Percentiles rank a stretch among this genome's conserved stretches.
phyloP scores from a whole-genome alignment of 1,284 basidiomycete species.

The Sporisorium iseilematis-ciliati region DNA sequence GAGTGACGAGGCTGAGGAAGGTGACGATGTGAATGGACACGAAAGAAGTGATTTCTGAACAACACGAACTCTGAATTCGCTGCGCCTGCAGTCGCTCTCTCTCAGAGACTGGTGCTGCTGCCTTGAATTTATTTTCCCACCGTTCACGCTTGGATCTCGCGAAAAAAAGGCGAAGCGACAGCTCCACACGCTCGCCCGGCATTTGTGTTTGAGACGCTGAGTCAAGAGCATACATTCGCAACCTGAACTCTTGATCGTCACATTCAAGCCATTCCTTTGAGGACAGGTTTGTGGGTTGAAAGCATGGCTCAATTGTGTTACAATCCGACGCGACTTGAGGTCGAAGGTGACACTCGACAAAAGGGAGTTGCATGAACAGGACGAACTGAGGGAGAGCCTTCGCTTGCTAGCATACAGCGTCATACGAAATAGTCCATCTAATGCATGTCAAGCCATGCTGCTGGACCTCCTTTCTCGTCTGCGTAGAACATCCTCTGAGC shows the following conservation, averaged over 20 bases:
- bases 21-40: constrained; percentile 15
- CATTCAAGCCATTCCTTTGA: not conserved
- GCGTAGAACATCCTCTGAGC: too few species aligned
- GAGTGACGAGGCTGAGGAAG: constrained; percentile 12
- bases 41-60: constrained; percentile 17
- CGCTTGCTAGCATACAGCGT: not conserved
- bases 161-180: too few species aligned
- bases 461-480: too few species aligned
- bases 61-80: constrained; percentile 10
- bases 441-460: too few species aligned
- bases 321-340: too few species aligned
- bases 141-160: constrained; percentile 1
- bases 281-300: too few species aligned
- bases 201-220: not conserved
- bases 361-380: too few species aligned
- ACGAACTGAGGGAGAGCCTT: not conserved
- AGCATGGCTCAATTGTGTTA: too few species aligned
- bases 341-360: too few species aligned
- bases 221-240: constrained; percentile 6
- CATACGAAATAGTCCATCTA: not conserved
- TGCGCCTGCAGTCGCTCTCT: not conserved
- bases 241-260: not conserved
- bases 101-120: constrained; percentile 1
- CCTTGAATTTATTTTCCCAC: not conserved
- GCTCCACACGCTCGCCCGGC: too few species aligned